Base-by-base conservation (phyloP, 2,329 filamentous ascomycete species). In the Penicillium expansum region DNA sequence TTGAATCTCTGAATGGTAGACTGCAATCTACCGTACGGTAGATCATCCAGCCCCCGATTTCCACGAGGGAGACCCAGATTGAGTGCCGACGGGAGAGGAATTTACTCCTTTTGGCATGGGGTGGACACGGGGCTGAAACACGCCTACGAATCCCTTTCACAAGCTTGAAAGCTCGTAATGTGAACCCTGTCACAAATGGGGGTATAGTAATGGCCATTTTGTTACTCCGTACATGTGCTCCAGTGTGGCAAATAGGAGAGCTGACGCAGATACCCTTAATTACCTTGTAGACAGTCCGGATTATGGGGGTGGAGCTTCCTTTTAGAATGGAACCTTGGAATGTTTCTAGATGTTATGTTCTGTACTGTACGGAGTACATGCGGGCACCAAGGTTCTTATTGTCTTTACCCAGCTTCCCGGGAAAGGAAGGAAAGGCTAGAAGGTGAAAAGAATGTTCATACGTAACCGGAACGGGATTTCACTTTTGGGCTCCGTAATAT, bases 381-480 rank as follows among this genome's bases (percentile, higher is more conserved):
- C 42, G 30, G 41, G 24, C 24, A 43, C 41, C 41, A 43, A 43
- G 29, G 43, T 47, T 22, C 44, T 35, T 32, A 57, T 47, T 33
- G 20, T 29, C 35, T 54, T 22, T 48, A 43, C 60, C 63, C 62
- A 58, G 44, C 20, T 10, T 48, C 42, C 53, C 63, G 64, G 63
- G 55, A 48, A 44, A 42, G 22, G 60, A 57, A 63, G 61, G 59
- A 55, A 44, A 44, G 56, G 57, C 64, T 67, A 67, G 64, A 67
- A 67, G 64, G 53, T 16, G 35, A 52, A 58, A 63, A 64, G 64
- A 67, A 67, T 66, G 64, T 64, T 65, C 62, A 60, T 58, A 67
- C 63, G 64, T 66, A 67, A 63, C 56, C 57, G 59, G 62, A 58
- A 61, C 63, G 38, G n/a, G 53, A 48, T 39, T 59, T 59, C 37